Base-by-base conservation (phyloP, 495 filamentous ascomycete species). In the Penicillium robsamsonii region DNA sequence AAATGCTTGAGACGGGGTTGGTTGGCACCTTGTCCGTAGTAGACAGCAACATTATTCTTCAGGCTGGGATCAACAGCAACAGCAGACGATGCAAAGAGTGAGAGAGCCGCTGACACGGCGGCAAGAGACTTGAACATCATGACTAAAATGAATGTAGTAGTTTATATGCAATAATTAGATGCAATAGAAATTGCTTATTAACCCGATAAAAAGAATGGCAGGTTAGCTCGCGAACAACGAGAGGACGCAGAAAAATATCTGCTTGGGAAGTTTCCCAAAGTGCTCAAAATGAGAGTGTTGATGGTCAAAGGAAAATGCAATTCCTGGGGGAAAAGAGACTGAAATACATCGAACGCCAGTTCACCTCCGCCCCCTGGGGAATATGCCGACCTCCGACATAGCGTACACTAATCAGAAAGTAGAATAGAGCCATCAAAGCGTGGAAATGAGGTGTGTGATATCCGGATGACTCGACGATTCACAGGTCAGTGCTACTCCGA, bases 31-130 rank as follows among this genome's bases (percentile, higher is more conserved):
- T 81, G 78, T 13, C 66, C 86, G 75, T 84, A 89, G 67, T 88
- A 89, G 24, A 88, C 72, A 22, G 81, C 83, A 59, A 88, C 64
- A 64, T 87, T 88, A 54, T 73, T 77, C n/a, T 74, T 76, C 5
- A 76, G 68, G 30, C 58, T 50, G 4, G 75, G 55, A 61, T 79
- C 66, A 61, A 86, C 82, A 46, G 79, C 82, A 49, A 77, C 51
- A 13, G 78, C 61, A 40, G 65, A 43, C 29, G 70, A 61, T 54
- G 60, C 53, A 33, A 74, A 46, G 33, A 59, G 59, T 40, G 70
- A 67, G 25, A 74, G 49, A n/a, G 64, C 69, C 46, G 63, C 70
- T 46, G 63, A 49, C 58, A 60, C 54, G 43, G 65, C 57, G 58
- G 64, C 60, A 44, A 75, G 17, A 45, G 60, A 57, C 31, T 61